Evolutionary conservation across 164 flowering plant genomes (phyloP).

Genomic region (Magnolia sinica): DNA sequence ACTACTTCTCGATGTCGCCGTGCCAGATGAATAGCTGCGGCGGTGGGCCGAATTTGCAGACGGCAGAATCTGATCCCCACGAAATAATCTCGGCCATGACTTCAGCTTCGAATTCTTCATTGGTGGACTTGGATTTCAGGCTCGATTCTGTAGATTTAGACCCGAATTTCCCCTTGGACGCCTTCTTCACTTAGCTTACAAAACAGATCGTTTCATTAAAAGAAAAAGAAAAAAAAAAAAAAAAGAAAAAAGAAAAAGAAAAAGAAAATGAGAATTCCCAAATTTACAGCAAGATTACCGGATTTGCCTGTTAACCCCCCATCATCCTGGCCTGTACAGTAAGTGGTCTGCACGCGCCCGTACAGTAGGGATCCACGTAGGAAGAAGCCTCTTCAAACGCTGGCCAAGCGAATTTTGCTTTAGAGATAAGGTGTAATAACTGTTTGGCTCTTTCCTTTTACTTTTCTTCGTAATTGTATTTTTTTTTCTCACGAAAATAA

Average conservation of each 20-base stretch:
- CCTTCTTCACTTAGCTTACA: conserved; percentile 32
- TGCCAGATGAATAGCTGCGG: conserved; percentile 31
- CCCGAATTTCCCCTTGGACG: conserved; percentile 34
- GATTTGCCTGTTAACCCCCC: no score
- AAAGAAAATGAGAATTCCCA: background rate
- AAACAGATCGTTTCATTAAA: background rate
- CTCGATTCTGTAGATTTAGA: conserved; percentile 42
- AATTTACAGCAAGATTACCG: background rate
- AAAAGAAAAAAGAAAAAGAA: no score
- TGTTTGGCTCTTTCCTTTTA: background rate
- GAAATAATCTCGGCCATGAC: conserved; percentile 62
- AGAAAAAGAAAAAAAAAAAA: no score
- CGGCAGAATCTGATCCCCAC: conserved; percentile 34
- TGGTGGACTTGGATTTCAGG: conserved; percentile 43
- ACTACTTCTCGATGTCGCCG: conserved; percentile 39
- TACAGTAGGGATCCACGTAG: background rate
- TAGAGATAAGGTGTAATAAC: background rate
- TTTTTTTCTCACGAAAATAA: background rate
- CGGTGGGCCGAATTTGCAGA: conserved; percentile 12
- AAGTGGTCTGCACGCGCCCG: no score
- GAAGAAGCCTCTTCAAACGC: background rate
- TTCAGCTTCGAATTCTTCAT: conserved; percentile 60
- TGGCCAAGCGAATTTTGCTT: background rate
- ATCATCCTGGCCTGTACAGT: no score
- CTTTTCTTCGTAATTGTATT: background rate